phyloP scores from a whole-genome alignment of 805 yeast species.

The Saccharomycopsis sp. region DNA sequence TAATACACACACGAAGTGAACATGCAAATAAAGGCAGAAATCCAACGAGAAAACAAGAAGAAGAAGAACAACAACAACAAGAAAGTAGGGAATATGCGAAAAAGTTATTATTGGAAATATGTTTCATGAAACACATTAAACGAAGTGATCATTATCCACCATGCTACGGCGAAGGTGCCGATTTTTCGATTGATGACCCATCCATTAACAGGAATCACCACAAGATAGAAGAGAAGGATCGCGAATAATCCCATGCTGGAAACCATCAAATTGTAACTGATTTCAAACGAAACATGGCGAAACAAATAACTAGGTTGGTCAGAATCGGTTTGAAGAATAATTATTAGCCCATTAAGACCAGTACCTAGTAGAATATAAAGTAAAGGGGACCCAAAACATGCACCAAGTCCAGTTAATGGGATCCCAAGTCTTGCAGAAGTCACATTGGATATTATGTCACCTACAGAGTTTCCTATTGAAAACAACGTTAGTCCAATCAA shows the following conservation, averaged over 20 bases:
- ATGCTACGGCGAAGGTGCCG: constrained; percentile 27
- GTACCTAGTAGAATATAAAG: constrained; percentile 72
- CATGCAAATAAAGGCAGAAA: not conserved
- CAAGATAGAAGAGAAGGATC: constrained; percentile 33
- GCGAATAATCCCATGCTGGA: constrained; percentile 37
- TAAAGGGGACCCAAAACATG: constrained; percentile 91
- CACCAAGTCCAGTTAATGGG: constrained; percentile 87
- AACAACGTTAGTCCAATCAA: constrained; percentile 81
- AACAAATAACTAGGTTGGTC: not conserved
- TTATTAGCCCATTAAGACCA: constrained; percentile 63
- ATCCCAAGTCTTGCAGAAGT: constrained; percentile 75
- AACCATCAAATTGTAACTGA: constrained; percentile 33
- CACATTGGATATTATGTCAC: constrained; percentile 78
- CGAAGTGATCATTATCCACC: constrained; percentile 29
- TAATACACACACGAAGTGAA: not conserved
- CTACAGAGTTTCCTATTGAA: constrained; percentile 88
- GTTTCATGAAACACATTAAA: constrained; percentile 20
- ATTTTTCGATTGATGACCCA: constrained; percentile 40
- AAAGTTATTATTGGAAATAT: not conserved
- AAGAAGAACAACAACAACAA: too few relatives aligned
- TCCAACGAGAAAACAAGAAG: not conserved
- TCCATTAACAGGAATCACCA: constrained; percentile 38
- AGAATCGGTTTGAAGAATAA: constrained; percentile 24
- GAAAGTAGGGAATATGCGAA: too few relatives aligned
- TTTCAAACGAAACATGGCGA: constrained; percentile 26